Base-by-base conservation (phyloP, 73 alveolate genomes). In the Tetrahymena thermophila region DNA sequence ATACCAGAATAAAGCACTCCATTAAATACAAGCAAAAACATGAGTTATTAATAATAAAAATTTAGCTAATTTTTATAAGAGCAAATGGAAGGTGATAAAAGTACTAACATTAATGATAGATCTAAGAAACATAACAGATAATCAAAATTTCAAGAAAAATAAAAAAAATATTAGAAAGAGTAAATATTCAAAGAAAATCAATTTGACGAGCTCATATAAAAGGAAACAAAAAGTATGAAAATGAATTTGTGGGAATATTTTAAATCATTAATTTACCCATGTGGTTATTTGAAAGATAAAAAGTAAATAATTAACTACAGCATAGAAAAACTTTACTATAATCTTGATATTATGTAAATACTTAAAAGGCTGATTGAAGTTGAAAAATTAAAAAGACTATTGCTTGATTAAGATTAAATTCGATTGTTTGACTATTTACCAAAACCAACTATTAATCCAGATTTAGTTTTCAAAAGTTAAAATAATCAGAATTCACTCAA, bases 361-460 rank as follows among this genome's bases (percentile, higher is more conserved):
- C 85, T 57, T 4, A 94, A 94, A 35, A 94, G 85, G 58, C 57
- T 94, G 23, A 28, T 83, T 37, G 96, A 94, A 35, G 85, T 94
- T 34, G 96, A 94, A 83, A 94, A 94, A 71, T 40, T 94, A 37
- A 94, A 94, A 94, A 94, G 84, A 94, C 42, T 94, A 7, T 43
- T 94, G 21, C 85, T 94, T 21, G 50, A 50, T 11, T 57, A 93
- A 38, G 94, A 94, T 71, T 35, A 94, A 71, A 94, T 94, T 3
- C 57, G 57, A 71, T 57, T 94, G 34, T 57, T 94, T 94, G 96
- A 94, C 43, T 94, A 55, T 43, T 85, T 94, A 31, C 96, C 94
- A 6, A 94, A 94, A 40, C 96, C 96, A 11, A 94, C 84, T 9
- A 94, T 94, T 21, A 58, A 34, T 35, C 85, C 85, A 42, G 35